These are phyloP conservation scores for Aquilaria yunnanensis DNA, from an alignment of 345 rosid genomes.

Conservation along the genomic window DNA sequence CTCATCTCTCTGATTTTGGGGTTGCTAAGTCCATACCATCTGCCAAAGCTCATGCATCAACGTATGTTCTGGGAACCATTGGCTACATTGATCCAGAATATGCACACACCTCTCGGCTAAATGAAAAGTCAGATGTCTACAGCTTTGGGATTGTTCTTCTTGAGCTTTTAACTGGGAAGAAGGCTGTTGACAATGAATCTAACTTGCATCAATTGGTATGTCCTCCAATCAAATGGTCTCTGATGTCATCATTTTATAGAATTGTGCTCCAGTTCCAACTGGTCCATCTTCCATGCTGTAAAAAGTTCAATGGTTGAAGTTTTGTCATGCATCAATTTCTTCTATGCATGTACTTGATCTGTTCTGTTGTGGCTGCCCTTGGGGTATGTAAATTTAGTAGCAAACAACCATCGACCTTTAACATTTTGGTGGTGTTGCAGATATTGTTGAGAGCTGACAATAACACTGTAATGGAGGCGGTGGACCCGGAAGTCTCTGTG, in stretches of 20 bases:
- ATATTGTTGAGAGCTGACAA: conserved; percentile 68
- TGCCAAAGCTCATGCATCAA: conserved; percentile 69
- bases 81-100: conserved; percentile 98
- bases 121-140: conserved; percentile 89
- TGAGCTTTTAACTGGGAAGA: conserved; percentile 93
- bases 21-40: conserved; percentile 82
- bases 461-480: conserved; percentile 87
- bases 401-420: too few species aligned
- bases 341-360: too few species aligned
- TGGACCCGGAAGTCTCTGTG: conserved; percentile 79
- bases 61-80: conserved; percentile 82
- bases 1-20: conserved; percentile 89
- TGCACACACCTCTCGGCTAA: conserved; percentile 79
- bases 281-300: too few species aligned
- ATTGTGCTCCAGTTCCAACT: too few species aligned
- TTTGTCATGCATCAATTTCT: too few species aligned
- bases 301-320: too few species aligned
- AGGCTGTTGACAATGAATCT: conserved; percentile 86
- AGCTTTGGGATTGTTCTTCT: conserved; percentile 95
- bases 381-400: too few species aligned
- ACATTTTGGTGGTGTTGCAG: conserved; percentile 22
- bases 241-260: too few species aligned
- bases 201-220: conserved; percentile 91
- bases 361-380: too few species aligned
- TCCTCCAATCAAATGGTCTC: not conserved